Evolutionary conservation across 2,329 filamentous ascomycete genomes (phyloP).

Genomic region (Sclerotinia borealis): DNA sequence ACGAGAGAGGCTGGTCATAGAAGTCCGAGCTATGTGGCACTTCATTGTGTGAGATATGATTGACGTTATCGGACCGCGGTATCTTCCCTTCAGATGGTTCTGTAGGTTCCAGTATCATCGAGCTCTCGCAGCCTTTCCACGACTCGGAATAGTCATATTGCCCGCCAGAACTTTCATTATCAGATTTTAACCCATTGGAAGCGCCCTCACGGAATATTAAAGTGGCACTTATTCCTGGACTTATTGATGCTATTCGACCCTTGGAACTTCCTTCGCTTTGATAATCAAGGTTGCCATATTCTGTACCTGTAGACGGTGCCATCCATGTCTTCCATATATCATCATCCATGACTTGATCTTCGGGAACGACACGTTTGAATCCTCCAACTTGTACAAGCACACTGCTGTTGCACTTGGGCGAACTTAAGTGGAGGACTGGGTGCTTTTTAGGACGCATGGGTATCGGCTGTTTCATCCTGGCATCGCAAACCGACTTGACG

Average conservation of each 20-base stretch:
- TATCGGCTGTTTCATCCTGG: conserved; percentile 1
- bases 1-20: neutral
- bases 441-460: conserved; percentile 6
- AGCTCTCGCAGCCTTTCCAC: neutral
- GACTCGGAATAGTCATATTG: neutral
- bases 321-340: conserved; percentile 30
- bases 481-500: neutral
- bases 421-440: conserved; percentile 19
- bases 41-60: neutral
- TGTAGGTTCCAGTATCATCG: neutral
- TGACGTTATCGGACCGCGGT: neutral
- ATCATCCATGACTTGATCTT: conserved; percentile 26
- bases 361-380: conserved; percentile 15
- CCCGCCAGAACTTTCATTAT: neutral
- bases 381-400: conserved; percentile 25
- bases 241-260: conserved; percentile 16
- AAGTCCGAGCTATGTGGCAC: neutral
- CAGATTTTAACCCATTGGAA: neutral
- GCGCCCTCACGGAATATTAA: neutral
- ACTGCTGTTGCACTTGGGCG: conserved; percentile 22
- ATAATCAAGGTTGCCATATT: neutral
- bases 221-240: conserved; percentile 23
- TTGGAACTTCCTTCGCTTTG: neutral
- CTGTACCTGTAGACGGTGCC: neutral
- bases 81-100: neutral